Evolutionary conservation across 176 grass and related monocot genomes (phyloP).

Genomic region (Cocos nucifera): DNA sequence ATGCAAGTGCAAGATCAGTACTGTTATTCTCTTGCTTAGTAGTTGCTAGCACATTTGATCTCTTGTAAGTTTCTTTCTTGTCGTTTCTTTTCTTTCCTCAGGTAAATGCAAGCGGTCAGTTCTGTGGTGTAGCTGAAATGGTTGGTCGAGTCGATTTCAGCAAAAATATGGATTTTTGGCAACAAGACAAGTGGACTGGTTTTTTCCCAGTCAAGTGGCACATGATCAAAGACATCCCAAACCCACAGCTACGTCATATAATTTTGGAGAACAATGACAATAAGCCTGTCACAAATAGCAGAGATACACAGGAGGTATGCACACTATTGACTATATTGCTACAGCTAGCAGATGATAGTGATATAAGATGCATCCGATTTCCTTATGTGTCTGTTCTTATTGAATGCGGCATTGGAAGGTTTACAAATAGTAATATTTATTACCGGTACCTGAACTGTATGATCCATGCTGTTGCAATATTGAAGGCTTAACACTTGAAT

Average conservation of each 20-base stretch:
- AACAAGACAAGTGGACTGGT: constrained; percentile 29
- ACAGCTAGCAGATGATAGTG: too few species aligned
- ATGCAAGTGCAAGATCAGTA: too few species aligned
- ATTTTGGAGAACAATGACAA: constrained; percentile 29
- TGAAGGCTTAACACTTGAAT: too few species aligned
- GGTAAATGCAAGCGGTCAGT: constrained; percentile 25
- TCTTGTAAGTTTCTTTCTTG: background rate
- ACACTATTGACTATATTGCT: background rate
- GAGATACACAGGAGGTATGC: constrained; percentile 23
- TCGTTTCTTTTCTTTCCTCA: background rate
- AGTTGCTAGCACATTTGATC: background rate
- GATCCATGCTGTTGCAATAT: too few species aligned
- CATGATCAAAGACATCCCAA: constrained; percentile 24
- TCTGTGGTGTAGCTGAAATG: constrained; percentile 23
- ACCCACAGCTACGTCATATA: constrained; percentile 14
- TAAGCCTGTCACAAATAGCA: constrained; percentile 26
- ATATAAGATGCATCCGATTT: too few species aligned
- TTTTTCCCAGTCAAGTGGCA: constrained; percentile 27
- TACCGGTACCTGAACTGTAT: too few species aligned
- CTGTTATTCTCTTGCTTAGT: too few species aligned
- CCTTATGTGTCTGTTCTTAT: background rate
- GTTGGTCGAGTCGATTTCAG: constrained; percentile 19
- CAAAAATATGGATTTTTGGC: constrained; percentile 25
- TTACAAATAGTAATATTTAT: too few species aligned
- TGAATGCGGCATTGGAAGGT: too few species aligned